These are phyloP conservation scores for Mimosa pudica DNA, from an alignment of 306 rosid species.

Conservation along the genomic window DNA sequence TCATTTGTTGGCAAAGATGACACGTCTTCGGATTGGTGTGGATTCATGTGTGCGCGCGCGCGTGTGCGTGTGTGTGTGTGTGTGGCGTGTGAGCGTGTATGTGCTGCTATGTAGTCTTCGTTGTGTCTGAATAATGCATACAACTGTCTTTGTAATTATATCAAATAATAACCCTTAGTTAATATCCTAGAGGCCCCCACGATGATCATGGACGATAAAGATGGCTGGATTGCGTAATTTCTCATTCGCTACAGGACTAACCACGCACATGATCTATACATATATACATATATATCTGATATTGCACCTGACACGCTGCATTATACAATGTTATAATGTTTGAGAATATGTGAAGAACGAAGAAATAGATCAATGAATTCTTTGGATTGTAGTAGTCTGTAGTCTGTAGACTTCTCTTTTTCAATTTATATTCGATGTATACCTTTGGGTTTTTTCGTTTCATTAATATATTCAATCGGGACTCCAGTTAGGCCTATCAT, in stretches of 20 bases:
- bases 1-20: not conserved
- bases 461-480: conserved; percentile 27
- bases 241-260: conserved; percentile 37
- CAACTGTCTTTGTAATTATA: conserved; percentile 22
- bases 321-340: not conserved
- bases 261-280: conserved; percentile 34
- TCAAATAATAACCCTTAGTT: conserved; percentile 11
- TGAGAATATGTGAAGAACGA: not conserved
- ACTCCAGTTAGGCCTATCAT: conserved; percentile 62
- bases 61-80: too few species aligned
- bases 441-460: conserved; percentile 32
- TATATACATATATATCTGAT: conserved; percentile 13
- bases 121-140: conserved; percentile 37
- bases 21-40: conserved; percentile 20
- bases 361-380: not conserved
- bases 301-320: conserved; percentile 28
- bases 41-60: conserved; percentile 11
- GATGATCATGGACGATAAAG: conserved; percentile 22
- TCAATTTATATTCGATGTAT: conserved; percentile 43
- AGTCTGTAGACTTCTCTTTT: conserved; percentile 32
- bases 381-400: not conserved
- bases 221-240: conserved; percentile 23
- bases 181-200: conserved; percentile 40
- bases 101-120: conserved; percentile 11
- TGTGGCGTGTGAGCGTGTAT: not conserved